Base-by-base conservation (phyloP, 2,329 filamentous ascomycete species). In the Albifimbria verrucaria region DNA sequence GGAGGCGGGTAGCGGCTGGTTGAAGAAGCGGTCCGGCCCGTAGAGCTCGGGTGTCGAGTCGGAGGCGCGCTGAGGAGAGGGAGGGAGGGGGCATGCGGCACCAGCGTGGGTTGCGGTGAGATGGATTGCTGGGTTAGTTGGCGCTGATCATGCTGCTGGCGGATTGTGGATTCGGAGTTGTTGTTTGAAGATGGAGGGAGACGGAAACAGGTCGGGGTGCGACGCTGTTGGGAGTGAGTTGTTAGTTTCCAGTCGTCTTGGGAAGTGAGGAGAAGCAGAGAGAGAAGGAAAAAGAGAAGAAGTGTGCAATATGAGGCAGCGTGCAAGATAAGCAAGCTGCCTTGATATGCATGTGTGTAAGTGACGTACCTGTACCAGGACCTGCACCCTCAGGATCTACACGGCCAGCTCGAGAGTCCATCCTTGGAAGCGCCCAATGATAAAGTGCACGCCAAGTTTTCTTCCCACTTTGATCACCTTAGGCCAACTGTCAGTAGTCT, bases 1-100 rank as follows among this genome's bases (percentile, higher is more conserved):
- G 17, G 11, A 52, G 49, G 51, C 42, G 57, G 52, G 25, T 43
- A 46, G 55, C 48, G 20, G 41, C 28, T 23, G 42, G 36, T 36
- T 17, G 32, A 18, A 26, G 48, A 50, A 11, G 32, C n/a, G 49
- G 22, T 45, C 36, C 18, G 39, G 36, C 1, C 46, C 26, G 46
- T 32, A 48, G 24, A 48, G 18, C 12, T 48, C 46, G 25, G 46
- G 25, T 21, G 46, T 28, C 9, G 46, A 48, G 25, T 20, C n/a
- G 25, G 12, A 17, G 25, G 46, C 21, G 24, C 25, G 46, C n/a
- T 21, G n/a, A 32, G 46, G 46, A 9, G 25, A 15, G 12, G 26
- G 20, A 11, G 46, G 25, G 46, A 18, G 24, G 24, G 26, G 12
- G 32, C 32, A 39, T 39, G 32, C 25, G 46, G 46, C 24, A 36